phyloP scores from a whole-genome alignment of 768 basidiomycete species.

The Mycena amicta region DNA sequence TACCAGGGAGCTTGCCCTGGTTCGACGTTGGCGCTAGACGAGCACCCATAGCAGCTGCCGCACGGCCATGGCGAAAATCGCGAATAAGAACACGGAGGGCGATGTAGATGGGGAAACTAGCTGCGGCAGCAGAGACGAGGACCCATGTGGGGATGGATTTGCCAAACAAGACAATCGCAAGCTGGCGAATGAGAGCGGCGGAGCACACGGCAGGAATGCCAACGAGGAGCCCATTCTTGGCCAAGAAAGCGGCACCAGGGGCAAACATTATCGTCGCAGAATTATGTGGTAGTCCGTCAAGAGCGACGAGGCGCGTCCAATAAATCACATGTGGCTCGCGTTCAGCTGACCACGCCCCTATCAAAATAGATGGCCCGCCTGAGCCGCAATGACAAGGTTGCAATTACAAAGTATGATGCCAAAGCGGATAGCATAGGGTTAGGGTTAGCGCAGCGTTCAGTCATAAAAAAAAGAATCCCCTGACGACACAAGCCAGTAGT shows the following conservation, averaged over 20 bases:
- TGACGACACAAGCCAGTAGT: too few relatives aligned
- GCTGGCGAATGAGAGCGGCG: constrained; percentile 20
- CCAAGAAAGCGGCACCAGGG: constrained; percentile 40
- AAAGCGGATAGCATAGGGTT: neutral
- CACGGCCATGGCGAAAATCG: constrained; percentile 33
- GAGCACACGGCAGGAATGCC: constrained; percentile 23
- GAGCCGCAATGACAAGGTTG: too few relatives aligned
- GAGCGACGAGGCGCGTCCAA: too few relatives aligned
- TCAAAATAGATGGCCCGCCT: too few relatives aligned
- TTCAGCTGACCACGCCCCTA: too few relatives aligned
- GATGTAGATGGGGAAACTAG: constrained; percentile 37
- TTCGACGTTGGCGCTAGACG: constrained; percentile 39
- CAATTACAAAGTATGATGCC: too few relatives aligned
- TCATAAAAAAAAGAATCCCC: neutral
- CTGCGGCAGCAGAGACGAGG: constrained; percentile 31
- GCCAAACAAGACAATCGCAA: constrained; percentile 16
- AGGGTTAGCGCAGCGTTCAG: neutral
- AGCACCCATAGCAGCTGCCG: constrained; percentile 49
- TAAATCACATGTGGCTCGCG: too few relatives aligned
- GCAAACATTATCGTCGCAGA: constrained; percentile 20
- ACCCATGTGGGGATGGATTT: constrained; percentile 41
- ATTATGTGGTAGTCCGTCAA: too few relatives aligned
- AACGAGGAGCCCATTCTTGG: constrained; percentile 22
- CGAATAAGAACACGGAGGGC: constrained; percentile 32
- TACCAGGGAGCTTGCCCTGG: constrained; percentile 45